phyloP scores from a whole-genome alignment of 176 grass and related monocot genomes.

The Lolium rigidum region DNA sequence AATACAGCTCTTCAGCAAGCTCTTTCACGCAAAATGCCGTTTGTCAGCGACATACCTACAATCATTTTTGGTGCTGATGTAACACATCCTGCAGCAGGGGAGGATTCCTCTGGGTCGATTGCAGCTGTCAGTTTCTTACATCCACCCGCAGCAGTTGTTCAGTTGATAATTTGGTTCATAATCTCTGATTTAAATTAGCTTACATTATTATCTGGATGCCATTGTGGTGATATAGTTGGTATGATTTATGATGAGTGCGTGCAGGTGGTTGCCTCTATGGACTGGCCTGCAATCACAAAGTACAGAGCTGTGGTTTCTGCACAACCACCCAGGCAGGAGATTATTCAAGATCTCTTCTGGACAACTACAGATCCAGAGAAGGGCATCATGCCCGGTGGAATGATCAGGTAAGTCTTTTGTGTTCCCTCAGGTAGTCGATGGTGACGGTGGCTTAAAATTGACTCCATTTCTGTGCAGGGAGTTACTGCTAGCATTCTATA shows the following conservation, averaged over 20 bases:
- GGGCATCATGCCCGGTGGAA: conserved; percentile 50
- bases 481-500: conserved; percentile 50
- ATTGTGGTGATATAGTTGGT: background rate
- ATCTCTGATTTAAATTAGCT: background rate
- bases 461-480: conserved; percentile 56
- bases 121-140: conserved; percentile 59
- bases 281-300: conserved; percentile 72
- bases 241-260: background rate
- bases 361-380: conserved; percentile 43
- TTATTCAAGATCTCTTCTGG: conserved; percentile 74
- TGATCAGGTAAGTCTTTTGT: conserved; percentile 61
- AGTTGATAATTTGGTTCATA: background rate
- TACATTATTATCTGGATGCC: background rate
- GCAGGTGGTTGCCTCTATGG: conserved; percentile 87
- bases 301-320: conserved; percentile 80
- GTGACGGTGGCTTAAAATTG: conserved; percentile 22
- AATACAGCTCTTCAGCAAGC: conserved; percentile 64
- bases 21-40: conserved; percentile 21
- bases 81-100: conserved; percentile 71
- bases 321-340: conserved; percentile 68
- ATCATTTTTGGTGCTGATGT: conserved; percentile 92
- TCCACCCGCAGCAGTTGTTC: background rate
- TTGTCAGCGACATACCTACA: conserved; percentile 49
- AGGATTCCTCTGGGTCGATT: conserved; percentile 63
- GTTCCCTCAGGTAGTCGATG: background rate